Evolutionary conservation across 169 alveolate species (phyloP).

Genomic region (Condylostoma magnum): DNA sequence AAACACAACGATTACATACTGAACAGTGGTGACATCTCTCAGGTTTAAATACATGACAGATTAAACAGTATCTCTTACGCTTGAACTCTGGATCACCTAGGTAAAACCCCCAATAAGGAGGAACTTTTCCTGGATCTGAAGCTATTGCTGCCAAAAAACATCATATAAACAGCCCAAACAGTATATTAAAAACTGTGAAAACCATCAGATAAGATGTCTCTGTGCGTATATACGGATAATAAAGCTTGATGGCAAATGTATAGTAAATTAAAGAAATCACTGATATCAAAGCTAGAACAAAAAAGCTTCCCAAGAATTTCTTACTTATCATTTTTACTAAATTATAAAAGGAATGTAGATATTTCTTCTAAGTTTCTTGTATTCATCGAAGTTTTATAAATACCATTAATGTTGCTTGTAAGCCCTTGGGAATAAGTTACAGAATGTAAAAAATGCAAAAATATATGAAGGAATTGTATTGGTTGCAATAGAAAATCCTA

Average conservation of each 20-base stretch:
- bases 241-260: not conserved
- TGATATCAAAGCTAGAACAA: slow-evolving; percentile 31
- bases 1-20: slow-evolving; percentile 70
- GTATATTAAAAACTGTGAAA: slow-evolving; percentile 44
- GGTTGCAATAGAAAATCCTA: slow-evolving; percentile 47
- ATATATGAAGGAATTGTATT: slow-evolving; percentile 37
- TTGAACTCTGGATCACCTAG: slow-evolving; percentile 79
- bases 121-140: slow-evolving; percentile 73
- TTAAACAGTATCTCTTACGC: slow-evolving; percentile 78
- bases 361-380: not conserved
- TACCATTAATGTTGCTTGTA: slow-evolving; percentile 53
- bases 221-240: not conserved
- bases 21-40: slow-evolving; percentile 86
- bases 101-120: slow-evolving; percentile 66
- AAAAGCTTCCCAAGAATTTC: slow-evolving; percentile 45
- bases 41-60: slow-evolving; percentile 85
- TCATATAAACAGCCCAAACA: slow-evolving; percentile 53
- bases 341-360: slow-evolving; percentile 11
- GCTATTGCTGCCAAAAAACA: slow-evolving; percentile 56
- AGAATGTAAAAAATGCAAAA: slow-evolving; percentile 42
- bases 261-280: slow-evolving; percentile 33
- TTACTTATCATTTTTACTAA: not conserved
- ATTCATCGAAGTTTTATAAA: slow-evolving; percentile 44
- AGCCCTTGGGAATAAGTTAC: slow-evolving; percentile 58
- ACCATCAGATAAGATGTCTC: not conserved